Evolutionary conservation across 2,329 filamentous ascomycete genomes (phyloP), one percentile per base, ranked within the genome.

Genomic region (Macroventuria anomochaeta): DNA sequence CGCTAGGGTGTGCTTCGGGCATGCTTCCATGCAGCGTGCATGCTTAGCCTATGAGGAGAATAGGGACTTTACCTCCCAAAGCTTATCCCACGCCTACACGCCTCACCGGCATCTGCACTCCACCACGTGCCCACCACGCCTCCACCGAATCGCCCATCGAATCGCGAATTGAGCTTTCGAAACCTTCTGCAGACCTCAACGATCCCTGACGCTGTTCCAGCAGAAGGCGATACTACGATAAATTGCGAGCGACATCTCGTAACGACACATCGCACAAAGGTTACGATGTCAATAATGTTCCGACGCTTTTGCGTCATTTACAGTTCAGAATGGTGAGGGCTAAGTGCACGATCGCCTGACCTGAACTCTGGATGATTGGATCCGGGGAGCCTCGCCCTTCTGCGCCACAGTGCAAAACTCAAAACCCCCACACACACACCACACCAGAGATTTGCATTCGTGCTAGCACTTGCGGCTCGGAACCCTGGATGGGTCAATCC

Each of bases 1-100:
- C 28, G 21, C 7, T 8, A 12, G 12, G 23, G 18, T 10, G 18
- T 12, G 13, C 25, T 23, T 42, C 21, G 26, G n/a, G 37, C 32
- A 32, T 15, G 13, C 31, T 47, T 51, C 36, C 37, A 40, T 55
- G 39, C 44, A 55, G 34, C 15, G 23, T 39, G 53, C 41, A 41
- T 17, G 31, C n/a, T 36, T 41, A 28, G 46, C 10, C 25, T 31
- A 23, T n/a, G n/a, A 41, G 20, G 23, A 36, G n/a, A 25, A 26
- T 21, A 25, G 23, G 23, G 25, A 29, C 28, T 11, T 15, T 15
- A 11, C 4, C 7, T 32, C 13, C 36, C n/a, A 41, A 46, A 34
- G 40, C 33, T 41, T 31, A 39, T 46, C 7, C 20, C 20, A 36
- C 20, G 31, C 32, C 11, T 33, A 31, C n/a, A 40, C 38, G 18